Evolutionary conservation across 2,329 filamentous ascomycete genomes (phyloP).

Genomic region (Penicillium frequentans): DNA sequence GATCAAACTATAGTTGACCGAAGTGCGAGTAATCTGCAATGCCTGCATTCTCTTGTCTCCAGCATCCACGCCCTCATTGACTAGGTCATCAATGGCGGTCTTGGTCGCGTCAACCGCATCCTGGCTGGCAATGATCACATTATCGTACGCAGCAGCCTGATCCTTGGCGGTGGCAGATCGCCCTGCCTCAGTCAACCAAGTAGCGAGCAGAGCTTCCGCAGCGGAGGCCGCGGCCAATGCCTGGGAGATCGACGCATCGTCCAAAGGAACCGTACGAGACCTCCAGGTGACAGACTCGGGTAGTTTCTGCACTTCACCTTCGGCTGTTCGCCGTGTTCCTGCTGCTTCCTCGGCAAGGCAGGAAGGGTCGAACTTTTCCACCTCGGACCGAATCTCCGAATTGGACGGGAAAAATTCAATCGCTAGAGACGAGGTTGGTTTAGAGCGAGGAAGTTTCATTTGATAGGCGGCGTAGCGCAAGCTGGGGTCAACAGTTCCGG

Average conservation of each 20-base stretch:
- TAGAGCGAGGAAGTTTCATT: conserved; percentile 79
- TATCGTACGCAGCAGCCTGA: conserved; percentile 84
- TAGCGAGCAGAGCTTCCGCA: conserved; percentile 53
- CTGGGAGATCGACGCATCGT: conserved; percentile 88
- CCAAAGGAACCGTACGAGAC: conserved; percentile 78
- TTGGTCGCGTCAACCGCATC: conserved; percentile 94
- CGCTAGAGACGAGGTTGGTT: conserved; percentile 76
- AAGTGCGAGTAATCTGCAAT: conserved; percentile 86
- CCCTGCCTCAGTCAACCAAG: conserved; percentile 46
- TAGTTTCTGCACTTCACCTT: conserved; percentile 50
- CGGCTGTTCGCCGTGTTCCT: conserved; percentile 47
- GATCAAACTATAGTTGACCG: conserved; percentile 90
- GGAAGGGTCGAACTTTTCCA: conserved; percentile 69
- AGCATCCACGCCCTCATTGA: conserved; percentile 77
- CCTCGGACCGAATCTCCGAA: conserved; percentile 59
- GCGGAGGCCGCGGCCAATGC: conserved; percentile 69
- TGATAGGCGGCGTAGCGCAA: conserved; percentile 95
- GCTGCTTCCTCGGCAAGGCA: conserved; percentile 62
- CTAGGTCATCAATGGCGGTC: conserved; percentile 86
- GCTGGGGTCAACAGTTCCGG: conserved; percentile 85
- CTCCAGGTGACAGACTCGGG: conserved; percentile 84
- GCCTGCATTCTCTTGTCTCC: conserved; percentile 87
- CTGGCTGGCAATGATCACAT: conserved; percentile 84
- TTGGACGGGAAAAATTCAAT: conserved; percentile 73
- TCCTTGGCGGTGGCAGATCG: conserved; percentile 53